Evolutionary conservation across 768 basidiomycete species (phyloP), one percentile per base, ranked within the genome.

Genomic region (Crucibulum laeve): DNA sequence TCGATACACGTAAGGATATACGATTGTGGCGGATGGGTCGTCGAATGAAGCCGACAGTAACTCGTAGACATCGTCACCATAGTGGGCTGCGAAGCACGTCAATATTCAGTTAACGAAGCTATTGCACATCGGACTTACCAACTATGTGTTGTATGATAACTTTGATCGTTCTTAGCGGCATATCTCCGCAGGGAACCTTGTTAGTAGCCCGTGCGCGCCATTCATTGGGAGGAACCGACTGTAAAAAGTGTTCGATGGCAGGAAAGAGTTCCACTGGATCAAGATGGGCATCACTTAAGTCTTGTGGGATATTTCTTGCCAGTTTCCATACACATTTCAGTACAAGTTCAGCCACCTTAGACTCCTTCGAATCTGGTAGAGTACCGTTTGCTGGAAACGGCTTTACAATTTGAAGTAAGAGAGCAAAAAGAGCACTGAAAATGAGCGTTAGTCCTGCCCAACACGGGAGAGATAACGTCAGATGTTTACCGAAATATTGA

Each of bases 301-400:
- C 91, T 56, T 93, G 89, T 4, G 92, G 92, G 38, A 97, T 91
- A 50, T 91, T 94, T 51, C 94, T 77, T 4, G 92, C 92, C 44
- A 98, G 69, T 66, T 99, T 99, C 96, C 96, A 98, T 21, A 99
- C 81, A 64, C 96, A 99, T 70, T 97, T 95, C 46, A 93, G 64
- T 14, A 91, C 91, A 17, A 98, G 77, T 61, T 97, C 94, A 1
- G 92, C 91, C 15, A 97, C 87, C 53, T 87, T 88, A 0, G 87
- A 78, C 53, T 90, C 88, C 49, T 87, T 84, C 2, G 91, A 86
- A 32, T 92, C 84, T 1, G 78, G 64, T 19, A 77, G 57, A 15
- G 86, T 86, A 22, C 80, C 86, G 44, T 77, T 88, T 44, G 67
- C 72, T 2, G 87, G 87, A 69, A 94, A 88, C 15, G 91, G 87